Evolutionary conservation across 495 filamentous ascomycete genomes (phyloP).

Genomic region (Penicillium samsonianum): DNA sequence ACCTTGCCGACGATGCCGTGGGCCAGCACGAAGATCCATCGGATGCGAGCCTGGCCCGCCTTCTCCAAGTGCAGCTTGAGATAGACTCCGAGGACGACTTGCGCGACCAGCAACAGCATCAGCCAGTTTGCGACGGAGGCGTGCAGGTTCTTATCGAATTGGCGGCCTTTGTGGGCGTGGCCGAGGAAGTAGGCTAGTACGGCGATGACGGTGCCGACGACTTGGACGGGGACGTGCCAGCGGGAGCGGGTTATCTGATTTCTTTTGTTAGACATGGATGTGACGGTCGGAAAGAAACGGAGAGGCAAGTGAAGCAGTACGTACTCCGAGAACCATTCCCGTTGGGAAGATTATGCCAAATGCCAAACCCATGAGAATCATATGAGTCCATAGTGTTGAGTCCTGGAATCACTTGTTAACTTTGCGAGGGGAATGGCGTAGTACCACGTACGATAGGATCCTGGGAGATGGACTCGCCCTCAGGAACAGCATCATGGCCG

Average conservation of each 20-base stretch:
- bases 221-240: conserved; percentile 93
- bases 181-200: conserved; percentile 87
- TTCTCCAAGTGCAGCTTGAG: conserved; percentile 85
- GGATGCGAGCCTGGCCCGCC: conserved; percentile 77
- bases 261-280: not conserved
- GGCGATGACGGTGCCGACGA: conserved; percentile 70
- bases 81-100: conserved; percentile 82
- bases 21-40: conserved; percentile 65
- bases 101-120: conserved; percentile 74
- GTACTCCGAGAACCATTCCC: conserved; percentile 92
- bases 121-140: conserved; percentile 74
- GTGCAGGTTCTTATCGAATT: conserved; percentile 85
- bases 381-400: conserved; percentile 87
- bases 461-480: conserved; percentile 70
- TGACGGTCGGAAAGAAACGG: not conserved
- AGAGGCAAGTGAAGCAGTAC: conserved; percentile 26
- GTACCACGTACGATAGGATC: conserved; percentile 77
- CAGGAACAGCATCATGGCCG: conserved; percentile 71
- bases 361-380: conserved; percentile 79
- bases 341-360: conserved; percentile 92
- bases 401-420: conserved; percentile 52
- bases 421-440: not conserved
- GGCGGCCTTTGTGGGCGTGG: conserved; percentile 83
- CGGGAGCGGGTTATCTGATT: conserved; percentile 79
- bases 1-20: conserved; percentile 85